phyloP scores from a whole-genome alignment of 208 protist genomes.

The Leishmania tropica region DNA sequence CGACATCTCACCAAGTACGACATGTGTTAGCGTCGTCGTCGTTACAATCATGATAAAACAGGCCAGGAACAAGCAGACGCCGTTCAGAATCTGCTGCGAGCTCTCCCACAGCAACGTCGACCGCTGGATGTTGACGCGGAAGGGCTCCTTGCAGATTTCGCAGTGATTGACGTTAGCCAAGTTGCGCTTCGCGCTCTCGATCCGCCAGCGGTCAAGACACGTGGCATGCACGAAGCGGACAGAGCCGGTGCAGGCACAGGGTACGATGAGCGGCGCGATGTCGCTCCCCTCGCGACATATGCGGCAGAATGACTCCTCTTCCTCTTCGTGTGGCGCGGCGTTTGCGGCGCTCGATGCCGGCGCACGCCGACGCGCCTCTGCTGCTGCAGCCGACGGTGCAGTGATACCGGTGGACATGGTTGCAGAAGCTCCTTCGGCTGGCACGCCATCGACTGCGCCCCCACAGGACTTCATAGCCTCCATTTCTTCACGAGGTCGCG shows the following conservation, averaged over 20 bases:
- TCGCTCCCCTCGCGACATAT: conserved; percentile 71
- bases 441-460: background rate
- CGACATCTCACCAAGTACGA: conserved; percentile 54
- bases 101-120: conserved; percentile 51
- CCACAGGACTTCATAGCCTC: background rate
- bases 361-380: background rate
- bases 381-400: background rate
- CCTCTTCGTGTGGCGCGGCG: conserved; percentile 14
- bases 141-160: conserved; percentile 80
- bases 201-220: conserved; percentile 82
- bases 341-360: background rate
- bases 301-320: conserved; percentile 71
- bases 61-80: conserved; percentile 40
- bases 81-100: conserved; percentile 41
- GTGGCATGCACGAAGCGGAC: conserved; percentile 75
- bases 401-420: background rate
- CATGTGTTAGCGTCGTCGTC: conserved; percentile 34
- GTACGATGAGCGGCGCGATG: conserved; percentile 64
- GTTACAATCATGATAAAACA: conserved; percentile 35
- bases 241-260: conserved; percentile 77
- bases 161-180: conserved; percentile 70
- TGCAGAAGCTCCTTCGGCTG: background rate
- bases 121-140: conserved; percentile 50
- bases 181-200: conserved; percentile 75
- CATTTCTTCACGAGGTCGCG: conserved; percentile 7